Percentiles rank a stretch among this genome's conserved stretches.
Evolutionary conservation across 164 flowering plant genomes (phyloP).

Genomic region (Akebia trifoliata): DNA sequence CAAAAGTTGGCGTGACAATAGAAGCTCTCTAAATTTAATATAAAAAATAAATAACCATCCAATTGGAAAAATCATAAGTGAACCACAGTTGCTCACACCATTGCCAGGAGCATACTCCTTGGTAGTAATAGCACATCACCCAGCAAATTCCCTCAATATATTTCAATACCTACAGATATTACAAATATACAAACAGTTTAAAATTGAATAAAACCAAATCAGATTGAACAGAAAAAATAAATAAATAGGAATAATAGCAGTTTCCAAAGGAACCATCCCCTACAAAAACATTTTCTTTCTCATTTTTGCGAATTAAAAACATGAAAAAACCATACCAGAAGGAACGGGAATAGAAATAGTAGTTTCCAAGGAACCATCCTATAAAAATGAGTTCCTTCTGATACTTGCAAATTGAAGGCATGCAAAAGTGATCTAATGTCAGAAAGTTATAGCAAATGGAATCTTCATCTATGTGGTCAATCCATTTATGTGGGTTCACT

Average conservation of each 20-base stretch:
- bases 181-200: not conserved
- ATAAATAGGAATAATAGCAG: too few relatives aligned
- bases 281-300: too few relatives aligned
- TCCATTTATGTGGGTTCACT: not conserved
- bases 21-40: not conserved
- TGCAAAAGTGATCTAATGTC: not conserved
- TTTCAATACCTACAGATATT: constrained; percentile 40
- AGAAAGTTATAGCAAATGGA: not conserved
- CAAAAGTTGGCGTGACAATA: too few relatives aligned
- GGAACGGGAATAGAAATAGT: not conserved
- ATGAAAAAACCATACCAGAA: too few relatives aligned
- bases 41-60: not conserved
- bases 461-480: not conserved
- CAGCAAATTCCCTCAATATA: constrained; percentile 61
- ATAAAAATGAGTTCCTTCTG: not conserved
- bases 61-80: not conserved
- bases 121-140: constrained; percentile 65
- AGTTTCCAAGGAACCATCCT: not conserved
- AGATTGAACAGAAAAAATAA: too few relatives aligned
- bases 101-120: constrained; percentile 65
- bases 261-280: too few relatives aligned
- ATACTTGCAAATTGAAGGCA: not conserved
- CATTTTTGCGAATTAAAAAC: too few relatives aligned
- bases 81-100: constrained; percentile 34
- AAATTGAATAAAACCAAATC: not conserved